Evolutionary conservation across 2,329 filamentous ascomycete genomes (phyloP).

Genomic region (Colletotrichum coccodes): DNA sequence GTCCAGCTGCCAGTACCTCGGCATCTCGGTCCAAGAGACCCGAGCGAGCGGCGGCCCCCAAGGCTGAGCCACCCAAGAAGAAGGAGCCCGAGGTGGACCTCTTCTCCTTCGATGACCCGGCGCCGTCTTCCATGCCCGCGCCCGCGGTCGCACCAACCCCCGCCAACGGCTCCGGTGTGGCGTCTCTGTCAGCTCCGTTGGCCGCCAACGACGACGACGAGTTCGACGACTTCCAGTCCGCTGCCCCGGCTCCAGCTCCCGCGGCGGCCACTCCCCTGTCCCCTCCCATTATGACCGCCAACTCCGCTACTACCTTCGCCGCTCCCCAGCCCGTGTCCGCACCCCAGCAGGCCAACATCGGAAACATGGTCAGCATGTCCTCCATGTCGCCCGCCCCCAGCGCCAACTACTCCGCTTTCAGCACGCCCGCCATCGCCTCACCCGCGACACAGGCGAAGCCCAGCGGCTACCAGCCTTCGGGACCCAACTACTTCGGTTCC

Average conservation of each 20-base stretch:
- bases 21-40: constrained; percentile 61
- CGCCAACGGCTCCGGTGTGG: constrained; percentile 58
- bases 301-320: constrained; percentile 75
- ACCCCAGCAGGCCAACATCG: constrained; percentile 82
- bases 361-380: constrained; percentile 81
- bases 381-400: constrained; percentile 79
- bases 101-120: constrained; percentile 89
- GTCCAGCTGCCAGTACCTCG: constrained; percentile 56
- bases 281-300: constrained; percentile 60
- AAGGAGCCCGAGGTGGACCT: constrained; percentile 92
- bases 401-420: constrained; percentile 73
- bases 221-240: constrained; percentile 97
- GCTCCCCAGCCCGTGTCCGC: constrained; percentile 88
- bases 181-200: constrained; percentile 50
- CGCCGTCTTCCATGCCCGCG: constrained; percentile 57
- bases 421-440: constrained; percentile 53
- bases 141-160: constrained; percentile 53
- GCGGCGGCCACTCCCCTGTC: constrained; percentile 57
- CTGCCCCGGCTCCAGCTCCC: constrained; percentile 64
- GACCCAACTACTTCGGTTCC: constrained; percentile 96
- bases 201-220: constrained; percentile 73
- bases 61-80: constrained; percentile 78
- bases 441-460: constrained; percentile 63
- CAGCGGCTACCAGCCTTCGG: constrained; percentile 76
- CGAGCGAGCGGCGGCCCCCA: constrained; percentile 63